A percentile compares a stretch with the other conserved stretches of the same genome.
These are phyloP conservation scores for Diaporthe velutina DNA, from an alignment of 2,329 filamentous ascomycete species.

Conservation along the genomic window DNA sequence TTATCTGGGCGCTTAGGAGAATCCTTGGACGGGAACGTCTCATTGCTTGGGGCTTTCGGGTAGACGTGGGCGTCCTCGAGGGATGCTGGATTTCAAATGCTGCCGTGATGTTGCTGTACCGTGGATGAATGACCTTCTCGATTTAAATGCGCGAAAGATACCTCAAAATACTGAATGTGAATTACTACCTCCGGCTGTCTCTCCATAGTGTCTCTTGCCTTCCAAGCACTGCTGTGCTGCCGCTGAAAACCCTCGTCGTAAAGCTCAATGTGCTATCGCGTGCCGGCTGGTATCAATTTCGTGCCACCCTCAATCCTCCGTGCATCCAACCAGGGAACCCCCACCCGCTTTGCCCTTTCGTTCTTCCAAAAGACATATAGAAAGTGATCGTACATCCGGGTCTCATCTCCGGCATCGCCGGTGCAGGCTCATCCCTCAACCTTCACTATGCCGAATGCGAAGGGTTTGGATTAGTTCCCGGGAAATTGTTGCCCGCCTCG, in stretches of 20 bases:
- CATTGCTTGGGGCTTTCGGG: not conserved
- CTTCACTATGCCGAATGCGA: constrained; percentile 35
- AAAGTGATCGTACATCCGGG: not conserved
- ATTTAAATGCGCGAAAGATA: not conserved
- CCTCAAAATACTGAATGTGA: not conserved
- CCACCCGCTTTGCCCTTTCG: no score
- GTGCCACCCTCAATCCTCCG: not conserved
- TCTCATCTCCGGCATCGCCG: not conserved
- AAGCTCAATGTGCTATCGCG: not conserved
- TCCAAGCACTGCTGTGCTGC: not conserved
- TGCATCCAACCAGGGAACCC: not conserved
- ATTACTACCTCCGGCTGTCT: not conserved
- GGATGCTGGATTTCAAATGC: not conserved
- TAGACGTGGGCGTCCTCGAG: not conserved
- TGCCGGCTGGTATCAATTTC: not conserved
- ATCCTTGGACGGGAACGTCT: not conserved
- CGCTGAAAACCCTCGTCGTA: not conserved
- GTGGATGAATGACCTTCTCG: not conserved
- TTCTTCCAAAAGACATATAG: no score
- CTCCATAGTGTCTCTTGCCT: no score
- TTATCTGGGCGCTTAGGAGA: constrained; percentile 11
- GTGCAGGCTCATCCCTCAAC: no score
- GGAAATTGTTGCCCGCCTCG: constrained; percentile 41
- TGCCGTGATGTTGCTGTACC: not conserved
- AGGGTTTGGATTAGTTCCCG: constrained; percentile 41